phyloP scores from a whole-genome alignment of 2,329 filamentous ascomycete genomes.

The Colletotrichum lupini region DNA sequence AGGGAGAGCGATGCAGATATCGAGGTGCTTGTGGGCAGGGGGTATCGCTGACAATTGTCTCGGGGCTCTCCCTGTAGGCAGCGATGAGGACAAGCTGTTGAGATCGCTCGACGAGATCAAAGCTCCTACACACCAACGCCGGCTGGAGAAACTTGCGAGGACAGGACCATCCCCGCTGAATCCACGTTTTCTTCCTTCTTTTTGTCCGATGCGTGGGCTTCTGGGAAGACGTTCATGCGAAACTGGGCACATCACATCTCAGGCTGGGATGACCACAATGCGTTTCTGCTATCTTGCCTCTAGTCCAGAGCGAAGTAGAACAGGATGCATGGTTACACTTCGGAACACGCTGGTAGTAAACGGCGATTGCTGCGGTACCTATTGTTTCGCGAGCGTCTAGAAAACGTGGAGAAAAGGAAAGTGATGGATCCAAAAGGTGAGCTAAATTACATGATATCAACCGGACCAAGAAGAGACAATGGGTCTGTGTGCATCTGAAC shows the following conservation, averaged over 20 bases:
- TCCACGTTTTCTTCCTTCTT: neutral
- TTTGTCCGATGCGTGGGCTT: neutral
- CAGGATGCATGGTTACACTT: neutral
- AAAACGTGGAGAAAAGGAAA: constrained; percentile 1
- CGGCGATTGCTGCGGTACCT: neutral
- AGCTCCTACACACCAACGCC: neutral
- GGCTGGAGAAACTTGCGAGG: neutral
- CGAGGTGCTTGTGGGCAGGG: neutral
- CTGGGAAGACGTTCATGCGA: neutral
- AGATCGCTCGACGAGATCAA: constrained; percentile 1
- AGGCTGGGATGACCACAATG: neutral
- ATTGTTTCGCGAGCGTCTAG: constrained; percentile 13
- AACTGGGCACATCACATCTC: neutral
- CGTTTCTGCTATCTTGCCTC: neutral
- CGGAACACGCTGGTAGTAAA: neutral
- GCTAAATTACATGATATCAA: neutral
- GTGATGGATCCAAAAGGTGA: neutral
- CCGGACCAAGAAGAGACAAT: neutral
- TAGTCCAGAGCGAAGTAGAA: neutral
- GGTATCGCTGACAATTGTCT: neutral
- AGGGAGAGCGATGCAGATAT: neutral
- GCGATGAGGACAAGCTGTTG: neutral
- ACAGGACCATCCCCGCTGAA: neutral
- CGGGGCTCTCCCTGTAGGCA: neutral
- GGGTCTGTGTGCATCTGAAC: constrained; percentile 19